These are phyloP conservation scores for Reticulascus tulasneorum DNA, from an alignment of 2,329 filamentous ascomycete species.

Conservation along the genomic window DNA sequence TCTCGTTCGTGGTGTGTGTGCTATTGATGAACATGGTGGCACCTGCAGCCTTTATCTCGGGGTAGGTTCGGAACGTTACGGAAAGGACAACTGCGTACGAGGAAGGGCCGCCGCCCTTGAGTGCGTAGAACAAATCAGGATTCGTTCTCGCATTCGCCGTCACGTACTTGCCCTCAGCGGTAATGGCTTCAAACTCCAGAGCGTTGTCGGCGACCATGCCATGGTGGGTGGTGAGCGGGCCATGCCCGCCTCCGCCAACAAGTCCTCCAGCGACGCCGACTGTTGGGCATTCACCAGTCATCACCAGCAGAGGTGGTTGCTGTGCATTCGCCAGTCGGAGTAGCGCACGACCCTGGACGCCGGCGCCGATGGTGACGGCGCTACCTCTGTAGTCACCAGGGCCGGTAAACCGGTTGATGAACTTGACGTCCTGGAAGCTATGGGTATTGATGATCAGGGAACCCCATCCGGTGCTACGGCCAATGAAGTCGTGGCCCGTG, in stretches of 20 bases:
- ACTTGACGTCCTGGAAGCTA: constrained; percentile 41
- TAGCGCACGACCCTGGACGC: constrained; percentile 43
- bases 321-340: constrained; percentile 34
- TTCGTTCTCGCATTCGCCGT: constrained; percentile 40
- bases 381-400: constrained; percentile 40
- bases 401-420: constrained; percentile 28
- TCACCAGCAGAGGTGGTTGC: constrained; percentile 34
- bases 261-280: constrained; percentile 60
- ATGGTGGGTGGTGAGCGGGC: constrained; percentile 38
- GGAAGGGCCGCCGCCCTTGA: constrained; percentile 48
- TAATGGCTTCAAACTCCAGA: constrained; percentile 41
- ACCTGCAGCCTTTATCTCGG: constrained; percentile 38
- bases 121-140: constrained; percentile 53
- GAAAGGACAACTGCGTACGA: constrained; percentile 49
- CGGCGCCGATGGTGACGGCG: constrained; percentile 49
- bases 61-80: constrained; percentile 48
- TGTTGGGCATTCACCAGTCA: constrained; percentile 51
- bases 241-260: constrained; percentile 55
- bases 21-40: constrained; percentile 35
- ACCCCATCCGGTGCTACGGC: constrained; percentile 58
- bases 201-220: constrained; percentile 44
- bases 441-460: constrained; percentile 54
- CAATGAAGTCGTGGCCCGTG: constrained; percentile 54
- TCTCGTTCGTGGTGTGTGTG: constrained; percentile 29
- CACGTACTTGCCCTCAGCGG: constrained; percentile 37